Conservation (phyloP, 1,284 basidiomycete species). For the Apiotrichum domesticum region DNA sequence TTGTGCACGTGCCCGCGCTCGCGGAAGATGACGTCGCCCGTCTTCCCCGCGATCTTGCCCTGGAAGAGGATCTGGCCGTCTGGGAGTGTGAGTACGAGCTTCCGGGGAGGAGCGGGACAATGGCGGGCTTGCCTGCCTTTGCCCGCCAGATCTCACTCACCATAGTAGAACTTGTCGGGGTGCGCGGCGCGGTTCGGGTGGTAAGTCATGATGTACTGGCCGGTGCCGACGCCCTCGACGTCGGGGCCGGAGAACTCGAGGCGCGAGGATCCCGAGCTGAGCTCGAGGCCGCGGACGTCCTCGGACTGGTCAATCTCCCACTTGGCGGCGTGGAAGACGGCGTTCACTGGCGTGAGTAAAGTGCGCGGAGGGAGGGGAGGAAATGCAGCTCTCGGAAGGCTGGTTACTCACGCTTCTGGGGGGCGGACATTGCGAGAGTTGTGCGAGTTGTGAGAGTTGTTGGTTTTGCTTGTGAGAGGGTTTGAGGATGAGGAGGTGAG, state of each 20-base stretch:
- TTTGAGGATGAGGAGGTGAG: too few species aligned
- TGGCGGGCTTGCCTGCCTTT: too few species aligned
- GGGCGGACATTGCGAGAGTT: too few species aligned
- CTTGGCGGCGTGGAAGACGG: neutral
- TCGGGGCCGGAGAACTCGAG: neutral
- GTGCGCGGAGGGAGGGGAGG: neutral
- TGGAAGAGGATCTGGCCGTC: slow-evolving; percentile 1
- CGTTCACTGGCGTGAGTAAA: neutral
- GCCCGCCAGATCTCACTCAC: too few species aligned
- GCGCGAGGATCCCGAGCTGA: neutral
- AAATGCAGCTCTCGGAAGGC: too few species aligned
- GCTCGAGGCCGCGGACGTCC: neutral
- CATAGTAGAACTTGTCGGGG: neutral
- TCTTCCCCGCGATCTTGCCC: neutral
- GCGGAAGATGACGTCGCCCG: neutral
- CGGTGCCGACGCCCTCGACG: neutral
- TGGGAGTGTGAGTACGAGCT: too few species aligned
- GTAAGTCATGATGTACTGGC: neutral
- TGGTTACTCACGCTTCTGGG: too few species aligned
- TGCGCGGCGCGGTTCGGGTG: neutral
- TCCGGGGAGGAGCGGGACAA: too few species aligned
- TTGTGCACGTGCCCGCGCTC: neutral
- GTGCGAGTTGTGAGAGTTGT: too few species aligned
- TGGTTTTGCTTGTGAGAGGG: too few species aligned
- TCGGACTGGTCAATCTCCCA: neutral